Conservation (phyloP, 202 grass and related monocot species). For the Tripidium arundinaceum region DNA sequence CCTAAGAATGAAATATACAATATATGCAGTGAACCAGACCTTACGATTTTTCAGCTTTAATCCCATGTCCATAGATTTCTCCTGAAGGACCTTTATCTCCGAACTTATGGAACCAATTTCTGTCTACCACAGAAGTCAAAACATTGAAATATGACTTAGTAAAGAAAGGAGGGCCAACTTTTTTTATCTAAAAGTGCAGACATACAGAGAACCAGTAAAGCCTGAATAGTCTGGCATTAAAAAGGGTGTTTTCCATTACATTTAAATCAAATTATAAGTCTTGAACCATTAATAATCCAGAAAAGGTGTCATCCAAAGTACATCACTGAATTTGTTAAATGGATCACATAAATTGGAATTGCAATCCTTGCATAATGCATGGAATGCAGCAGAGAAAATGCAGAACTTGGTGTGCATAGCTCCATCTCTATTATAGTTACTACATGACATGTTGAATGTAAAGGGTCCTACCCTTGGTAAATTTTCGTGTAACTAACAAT, state of each 20-base stretch:
- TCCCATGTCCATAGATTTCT: slow-evolving; percentile 99
- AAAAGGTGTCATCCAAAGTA: neutral
- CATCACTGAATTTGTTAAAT: neutral
- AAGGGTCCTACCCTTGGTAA: neutral
- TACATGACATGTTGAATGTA: slow-evolving; percentile 1
- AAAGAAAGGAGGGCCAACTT: neutral
- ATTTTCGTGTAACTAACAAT: slow-evolving; percentile 16
- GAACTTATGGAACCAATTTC: slow-evolving; percentile 99
- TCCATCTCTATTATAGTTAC: neutral
- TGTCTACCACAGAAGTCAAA: slow-evolving; percentile 77
- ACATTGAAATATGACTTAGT: slow-evolving; percentile 42
- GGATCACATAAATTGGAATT: slow-evolving; percentile 11
- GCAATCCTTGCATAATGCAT: neutral
- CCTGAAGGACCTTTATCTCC: slow-evolving; percentile 96
- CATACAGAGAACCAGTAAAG: neutral
- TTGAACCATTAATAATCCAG: neutral
- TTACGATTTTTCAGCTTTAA: slow-evolving; percentile 97
- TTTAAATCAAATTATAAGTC: neutral
- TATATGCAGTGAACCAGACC: slow-evolving; percentile 51
- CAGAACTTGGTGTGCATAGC: neutral
- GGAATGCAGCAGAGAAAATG: neutral
- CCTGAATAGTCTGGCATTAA: neutral
- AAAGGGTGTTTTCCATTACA: neutral
- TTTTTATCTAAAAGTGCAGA: slow-evolving; percentile 5
- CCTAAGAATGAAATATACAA: slow-evolving; percentile 9